These are phyloP conservation scores for Sphaerostilbella broomeana DNA, from an alignment of 2,329 filamentous ascomycete genomes.

Conservation along the genomic window DNA sequence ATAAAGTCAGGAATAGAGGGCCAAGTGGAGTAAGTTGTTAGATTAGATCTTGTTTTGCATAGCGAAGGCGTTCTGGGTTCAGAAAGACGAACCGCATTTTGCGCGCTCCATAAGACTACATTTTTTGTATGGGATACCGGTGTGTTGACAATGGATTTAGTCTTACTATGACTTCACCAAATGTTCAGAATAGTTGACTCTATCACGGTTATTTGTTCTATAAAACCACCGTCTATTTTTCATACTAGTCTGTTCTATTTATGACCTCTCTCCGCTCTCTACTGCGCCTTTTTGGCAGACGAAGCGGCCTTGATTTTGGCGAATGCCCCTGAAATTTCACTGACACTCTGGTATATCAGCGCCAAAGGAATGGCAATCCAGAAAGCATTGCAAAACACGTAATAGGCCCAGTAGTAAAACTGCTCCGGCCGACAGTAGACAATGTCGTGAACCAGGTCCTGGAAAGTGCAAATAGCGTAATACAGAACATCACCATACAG, in stretches of 20 bases:
- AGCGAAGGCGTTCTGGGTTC: constrained; percentile 14
- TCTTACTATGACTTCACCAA: too few species aligned
- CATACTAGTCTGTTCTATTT: too few species aligned
- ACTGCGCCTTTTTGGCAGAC: constrained; percentile 21
- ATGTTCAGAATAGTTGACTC: too few species aligned
- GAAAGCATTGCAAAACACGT: constrained; percentile 44
- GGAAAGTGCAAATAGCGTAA: constrained; percentile 41
- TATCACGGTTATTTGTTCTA: too few species aligned
- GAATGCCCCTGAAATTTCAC: constrained; percentile 22
- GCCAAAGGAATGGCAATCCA: constrained; percentile 45
- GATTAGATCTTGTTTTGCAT: constrained; percentile 7
- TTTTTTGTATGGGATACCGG: too few species aligned
- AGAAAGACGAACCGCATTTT: neutral
- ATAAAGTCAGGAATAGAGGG: constrained; percentile 40
- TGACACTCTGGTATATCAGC: constrained; percentile 26
- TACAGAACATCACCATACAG: constrained; percentile 49
- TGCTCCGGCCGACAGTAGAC: constrained; percentile 45
- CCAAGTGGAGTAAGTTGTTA: constrained; percentile 22
- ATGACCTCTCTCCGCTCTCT: too few species aligned
- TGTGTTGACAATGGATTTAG: too few species aligned
- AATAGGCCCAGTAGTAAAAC: constrained; percentile 49
- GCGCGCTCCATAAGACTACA: too few species aligned
- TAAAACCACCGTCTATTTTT: too few species aligned
- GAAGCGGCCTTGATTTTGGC: constrained; percentile 20
- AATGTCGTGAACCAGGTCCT: constrained; percentile 31